Evolutionary conservation across 768 basidiomycete genomes (phyloP), one percentile per base, ranked within the genome.

Genomic region (Pisolithus orientalis): DNA sequence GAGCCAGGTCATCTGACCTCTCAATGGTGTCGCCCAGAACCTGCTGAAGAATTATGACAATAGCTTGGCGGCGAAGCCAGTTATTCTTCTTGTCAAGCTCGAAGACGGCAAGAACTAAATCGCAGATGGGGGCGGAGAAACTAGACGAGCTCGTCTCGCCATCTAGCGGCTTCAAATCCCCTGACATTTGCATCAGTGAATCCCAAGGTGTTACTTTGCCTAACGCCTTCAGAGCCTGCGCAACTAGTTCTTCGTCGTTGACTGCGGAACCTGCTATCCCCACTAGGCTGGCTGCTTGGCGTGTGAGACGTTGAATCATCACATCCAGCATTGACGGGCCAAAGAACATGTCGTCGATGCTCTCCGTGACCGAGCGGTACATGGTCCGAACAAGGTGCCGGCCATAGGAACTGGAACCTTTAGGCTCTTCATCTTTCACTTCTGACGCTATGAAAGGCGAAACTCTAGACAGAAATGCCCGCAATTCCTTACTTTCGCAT

Each of bases 281-380:
- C 3, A 85, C 86, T 54, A 94, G 83, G 62, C 94, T 90, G 9
- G 90, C 90, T 0, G 90, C 93, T 68, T 97, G 94, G 29, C 84
- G 80, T 0, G 87, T 91, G 16, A 97, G 80, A 2, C 93, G 83
- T 60, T 91, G 87, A 40, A 95, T 90, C 79, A 95, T 89, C 43
- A 94, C 87, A 64, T 97, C 94, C 42, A 97, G 71, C 91, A 96
- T 94, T 1, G 92, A 94, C 2, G 90, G 94, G 3, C 91, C 94
- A 58, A 95, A 92, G 70, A 95, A 86, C 80, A 96, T 91, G 67
- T 98, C 96, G 66, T 99, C 96, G 61, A 98, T 85, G 65, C 93
- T 94, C 57, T 91, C 90, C 5, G 95, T 82, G 44, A 99, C 90
- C 25, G 92, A 90, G 29, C 87, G 84, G 65, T 95, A 98, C 52